These are phyloP conservation scores for Paraleonurus japonicus DNA, from an alignment of 257 asterid genomes.

Conservation along the genomic window DNA sequence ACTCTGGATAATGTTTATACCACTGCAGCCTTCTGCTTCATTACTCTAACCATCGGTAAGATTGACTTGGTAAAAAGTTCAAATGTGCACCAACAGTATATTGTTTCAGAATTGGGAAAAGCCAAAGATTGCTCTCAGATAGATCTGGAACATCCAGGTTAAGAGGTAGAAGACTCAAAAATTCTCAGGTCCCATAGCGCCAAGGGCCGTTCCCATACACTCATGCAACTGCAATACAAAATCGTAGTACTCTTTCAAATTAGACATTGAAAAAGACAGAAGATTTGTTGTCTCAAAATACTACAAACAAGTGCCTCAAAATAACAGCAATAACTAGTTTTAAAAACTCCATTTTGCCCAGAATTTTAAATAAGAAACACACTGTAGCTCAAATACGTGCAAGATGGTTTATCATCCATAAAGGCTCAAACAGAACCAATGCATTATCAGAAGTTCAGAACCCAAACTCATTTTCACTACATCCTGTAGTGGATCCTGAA, in stretches of 20 bases:
- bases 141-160: constrained; percentile 60
- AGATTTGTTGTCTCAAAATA: background rate
- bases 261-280: constrained; percentile 10
- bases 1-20: constrained; percentile 39
- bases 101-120: constrained; percentile 86
- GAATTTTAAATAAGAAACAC: constrained; percentile 12
- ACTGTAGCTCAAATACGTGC: background rate
- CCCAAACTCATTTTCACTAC: background rate
- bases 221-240: constrained; percentile 73
- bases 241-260: constrained; percentile 7
- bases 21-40: constrained; percentile 68
- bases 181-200: constrained; percentile 87
- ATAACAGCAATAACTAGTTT: background rate
- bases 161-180: constrained; percentile 69
- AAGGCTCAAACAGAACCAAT: background rate
- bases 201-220: constrained; percentile 85
- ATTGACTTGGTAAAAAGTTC: constrained; percentile 62
- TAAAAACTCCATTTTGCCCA: background rate
- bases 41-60: constrained; percentile 47
- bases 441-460: background rate
- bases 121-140: constrained; percentile 86
- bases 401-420: background rate
- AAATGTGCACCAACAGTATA: constrained; percentile 67
- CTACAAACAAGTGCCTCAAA: background rate
- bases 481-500: background rate